Base-by-base conservation (phyloP, 768 basidiomycete species). In the Lactifluus piperatus region DNA sequence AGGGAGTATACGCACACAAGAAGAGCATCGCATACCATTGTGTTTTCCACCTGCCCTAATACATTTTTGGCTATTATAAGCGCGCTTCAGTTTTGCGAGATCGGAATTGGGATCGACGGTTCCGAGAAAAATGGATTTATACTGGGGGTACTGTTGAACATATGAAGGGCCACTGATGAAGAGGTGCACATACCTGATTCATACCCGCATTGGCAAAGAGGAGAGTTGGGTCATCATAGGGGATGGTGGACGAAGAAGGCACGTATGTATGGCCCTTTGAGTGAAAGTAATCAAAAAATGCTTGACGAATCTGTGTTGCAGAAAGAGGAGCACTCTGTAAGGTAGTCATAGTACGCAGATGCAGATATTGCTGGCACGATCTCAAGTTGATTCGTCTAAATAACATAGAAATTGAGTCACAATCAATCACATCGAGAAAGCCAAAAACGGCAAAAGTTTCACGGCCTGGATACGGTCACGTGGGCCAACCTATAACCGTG, bases 1-100 rank as follows among this genome's bases (percentile, higher is more conserved):
- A 70, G 48, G 50, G 29, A 34, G 34, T 50, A 30, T 43, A 32
- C n/a, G 10, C 16, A 20, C 9, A 18, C 29, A 51, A 39, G 37
- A 34, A 32, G 32, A 20, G 30, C 8, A 29, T 57, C 63, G 63
- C 73, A 30, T 60, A 91, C 93, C 94, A 66, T 99, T 99, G 73
- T 99, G 97, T 72, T 99, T 99, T 68, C 97, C 97, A 34, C 97
- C 97, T 2, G 97, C 97, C 57, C 97, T 81, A 66, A 99, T 99
- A 72, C 97, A 99, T 73, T 99, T 99, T 71, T 99, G 97, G 51
- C 82, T 86, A 75, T 98, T 99, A 73, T 87, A 92, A 2, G 94
- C 97, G 67, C 97, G 88, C 70, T 86, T 92, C 62, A 97, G 77
- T 69, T 89, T 94, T 57, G 89, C 81, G 66, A 97, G 81, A 44